Base-by-base conservation (phyloP, 2,329 filamentous ascomycete species). In the Hypomyces rosellus region DNA sequence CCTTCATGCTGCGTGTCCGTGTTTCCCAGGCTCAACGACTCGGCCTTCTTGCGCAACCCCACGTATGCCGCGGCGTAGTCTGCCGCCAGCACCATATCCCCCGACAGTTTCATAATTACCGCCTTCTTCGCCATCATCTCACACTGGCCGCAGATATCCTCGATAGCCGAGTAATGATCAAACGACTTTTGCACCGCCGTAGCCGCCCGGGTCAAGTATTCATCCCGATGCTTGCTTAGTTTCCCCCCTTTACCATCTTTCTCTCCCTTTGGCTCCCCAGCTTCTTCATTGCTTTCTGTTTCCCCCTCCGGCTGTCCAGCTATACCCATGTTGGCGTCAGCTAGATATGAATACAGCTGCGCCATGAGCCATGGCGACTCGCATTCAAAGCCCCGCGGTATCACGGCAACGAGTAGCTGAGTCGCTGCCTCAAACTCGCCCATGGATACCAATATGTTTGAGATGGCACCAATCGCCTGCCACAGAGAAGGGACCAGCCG, bases 61-160 rank as follows among this genome's bases (percentile, higher is more conserved):
- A 85, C 64, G 63, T 86, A 88, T 55, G 77, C 78, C 2, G 81
- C 80, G 2, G 84, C 84, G 58, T 78, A 85, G 54, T 86, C 81
- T 58, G 85, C 85, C 1, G 84, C 82, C 54, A 84, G 59, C 15
- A 73, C 74, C 56, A 74, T 66, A 58, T 90, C 85, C 1, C 85
- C 87, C 7, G 80, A 75, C 43, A 85, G 71, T 65, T 84, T 82
- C 74, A 88, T 86, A 46, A 95, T 78, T 46, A 83, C 83, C 3
- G 87, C 85, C 68, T 89, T 91, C 74, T 93, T 93, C 16, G 86
- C 85, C 70, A 91, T 78, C 74, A 88, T 83, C 66, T 90, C 86
- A 61, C 88, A 85, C 68, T 88, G 85, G 48, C 82, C 82, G n/a
- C 73, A 69, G 13, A 84, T 69, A 16, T 70, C 87, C 62, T 88